Percentiles rank a stretch among this genome's conserved stretches.
Evolutionary conservation across 1,139 yeast genomes (phyloP).

Genomic region (Arxiozyma bovina): DNA sequence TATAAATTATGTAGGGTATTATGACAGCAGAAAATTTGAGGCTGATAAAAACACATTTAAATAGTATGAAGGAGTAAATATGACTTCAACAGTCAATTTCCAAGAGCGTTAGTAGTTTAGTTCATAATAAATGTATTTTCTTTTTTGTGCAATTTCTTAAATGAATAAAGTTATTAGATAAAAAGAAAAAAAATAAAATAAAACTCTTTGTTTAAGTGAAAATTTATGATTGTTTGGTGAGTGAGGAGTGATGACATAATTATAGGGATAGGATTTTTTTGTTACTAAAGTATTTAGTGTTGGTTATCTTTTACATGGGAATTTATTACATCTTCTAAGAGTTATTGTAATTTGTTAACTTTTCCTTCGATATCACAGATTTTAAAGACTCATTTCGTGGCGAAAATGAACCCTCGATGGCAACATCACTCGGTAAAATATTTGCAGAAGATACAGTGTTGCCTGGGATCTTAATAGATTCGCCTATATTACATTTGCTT

Average conservation of each 20-base stretch:
- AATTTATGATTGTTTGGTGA: neutral
- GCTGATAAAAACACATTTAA: neutral
- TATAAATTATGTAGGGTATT: neutral
- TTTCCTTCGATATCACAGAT: conserved; percentile 19
- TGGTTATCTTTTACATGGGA: no score
- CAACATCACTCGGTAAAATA: conserved; percentile 38
- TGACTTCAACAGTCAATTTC: neutral
- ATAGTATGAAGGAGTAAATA: neutral
- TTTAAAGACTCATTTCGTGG: conserved; percentile 26
- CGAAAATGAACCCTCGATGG: conserved; percentile 36
- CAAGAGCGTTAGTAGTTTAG: neutral
- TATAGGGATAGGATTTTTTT: no score
- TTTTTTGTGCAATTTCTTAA: neutral
- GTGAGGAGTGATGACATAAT: neutral
- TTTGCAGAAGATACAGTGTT: conserved; percentile 17
- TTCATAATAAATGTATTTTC: no score
- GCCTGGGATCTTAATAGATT: conserved; percentile 10
- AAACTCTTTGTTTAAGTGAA: neutral
- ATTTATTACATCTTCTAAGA: neutral
- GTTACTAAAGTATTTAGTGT: no score
- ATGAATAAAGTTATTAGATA: no score
- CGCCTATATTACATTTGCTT: conserved; percentile 4
- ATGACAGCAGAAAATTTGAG: neutral
- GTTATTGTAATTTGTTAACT: conserved; percentile 2
- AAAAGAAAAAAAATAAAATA: no score